Evolutionary conservation across 2,329 filamentous ascomycete genomes (phyloP), one percentile per base, ranked within the genome.

Genomic region (Zymoseptoria passerinii): DNA sequence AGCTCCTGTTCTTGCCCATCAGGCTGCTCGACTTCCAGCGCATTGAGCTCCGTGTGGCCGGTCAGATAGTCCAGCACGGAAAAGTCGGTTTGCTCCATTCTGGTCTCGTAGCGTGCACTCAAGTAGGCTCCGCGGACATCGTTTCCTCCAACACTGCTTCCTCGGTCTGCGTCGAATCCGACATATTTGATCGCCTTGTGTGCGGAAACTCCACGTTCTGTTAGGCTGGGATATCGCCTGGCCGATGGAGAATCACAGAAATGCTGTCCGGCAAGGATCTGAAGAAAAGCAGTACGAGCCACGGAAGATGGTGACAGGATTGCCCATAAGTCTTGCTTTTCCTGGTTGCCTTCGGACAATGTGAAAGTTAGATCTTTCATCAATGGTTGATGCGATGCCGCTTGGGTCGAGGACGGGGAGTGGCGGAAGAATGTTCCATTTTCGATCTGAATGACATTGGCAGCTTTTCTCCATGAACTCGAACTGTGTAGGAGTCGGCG

Each of bases 71-170:
- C 86, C 54, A 81, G 75, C 1, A 97, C 80, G 0, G 88, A 89
- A 74, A 92, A 95, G 72, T 97, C 94, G 1, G 89, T 95, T 56
- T 85, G 86, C 74, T 96, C 92, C 29, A 90, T 81, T 44, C 87
- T 79, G 59, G 88, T 92, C 78, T 99, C 94, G 72, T 97, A 99
- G 48, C 94, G 81, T 16, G 91, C 91, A 59, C 89, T 91, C 18
- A 97, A 76, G 71, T 96, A 96, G 4, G 90, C 86, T 19, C 88
- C 88, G n/a, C 83, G 79, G 0, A 81, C 80, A 5, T 79, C 78
- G n/a, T 77, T 76, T 1, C 81, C 80, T 5, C 82, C 75, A 13
- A 82, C 75, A 29, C 52, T 62, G 53, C 79, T 75, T 5, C 80
- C 80, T 27, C 84, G 81, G 65, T 92, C 88, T 1, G 84, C 85